A percentile compares a stretch with the other conserved stretches of the same genome.
phyloP scores from a whole-genome alignment of 2,329 filamentous ascomycete genomes.

The Huntiella bhutanensis region DNA sequence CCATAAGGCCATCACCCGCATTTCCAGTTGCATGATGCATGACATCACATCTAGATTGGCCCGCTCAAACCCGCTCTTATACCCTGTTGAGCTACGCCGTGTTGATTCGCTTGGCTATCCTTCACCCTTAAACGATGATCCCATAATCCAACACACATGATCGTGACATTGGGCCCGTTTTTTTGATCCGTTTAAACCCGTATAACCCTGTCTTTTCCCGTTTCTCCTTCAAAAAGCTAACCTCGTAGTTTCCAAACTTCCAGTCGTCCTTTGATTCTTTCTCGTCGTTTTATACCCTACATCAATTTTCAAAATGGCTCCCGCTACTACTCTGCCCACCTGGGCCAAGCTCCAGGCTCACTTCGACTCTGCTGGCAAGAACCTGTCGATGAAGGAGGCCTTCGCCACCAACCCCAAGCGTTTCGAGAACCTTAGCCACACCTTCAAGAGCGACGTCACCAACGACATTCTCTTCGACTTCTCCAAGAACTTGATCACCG shows the following conservation, averaged over 20 bases:
- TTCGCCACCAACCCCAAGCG: constrained; percentile 77
- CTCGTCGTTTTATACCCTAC: neutral
- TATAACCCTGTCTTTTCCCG: neutral
- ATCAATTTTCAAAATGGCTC: constrained; percentile 38
- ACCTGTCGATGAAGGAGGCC: constrained; percentile 81
- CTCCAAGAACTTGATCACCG: constrained; percentile 94
- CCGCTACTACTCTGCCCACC: constrained; percentile 67
- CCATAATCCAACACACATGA: too few relatives aligned
- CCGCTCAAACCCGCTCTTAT: too few relatives aligned
- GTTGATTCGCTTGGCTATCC: too few relatives aligned
- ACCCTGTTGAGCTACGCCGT: too few relatives aligned
- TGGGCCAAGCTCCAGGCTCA: constrained; percentile 87
- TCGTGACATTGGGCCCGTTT: too few relatives aligned
- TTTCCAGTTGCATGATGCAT: too few relatives aligned
- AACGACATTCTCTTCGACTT: constrained; percentile 94
- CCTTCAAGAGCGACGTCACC: constrained; percentile 63
- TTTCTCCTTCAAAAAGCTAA: neutral
- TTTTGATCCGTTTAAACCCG: too few relatives aligned
- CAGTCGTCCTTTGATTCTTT: neutral
- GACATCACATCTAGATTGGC: too few relatives aligned
- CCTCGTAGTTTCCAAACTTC: neutral
- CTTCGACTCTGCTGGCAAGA: constrained; percentile 68
- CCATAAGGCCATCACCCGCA: too few relatives aligned
- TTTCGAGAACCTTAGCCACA: constrained; percentile 77
- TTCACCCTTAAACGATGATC: too few relatives aligned